Base-by-base conservation (phyloP, 1,284 basidiomycete genomes). In the Limonomyces culmigenus region DNA sequence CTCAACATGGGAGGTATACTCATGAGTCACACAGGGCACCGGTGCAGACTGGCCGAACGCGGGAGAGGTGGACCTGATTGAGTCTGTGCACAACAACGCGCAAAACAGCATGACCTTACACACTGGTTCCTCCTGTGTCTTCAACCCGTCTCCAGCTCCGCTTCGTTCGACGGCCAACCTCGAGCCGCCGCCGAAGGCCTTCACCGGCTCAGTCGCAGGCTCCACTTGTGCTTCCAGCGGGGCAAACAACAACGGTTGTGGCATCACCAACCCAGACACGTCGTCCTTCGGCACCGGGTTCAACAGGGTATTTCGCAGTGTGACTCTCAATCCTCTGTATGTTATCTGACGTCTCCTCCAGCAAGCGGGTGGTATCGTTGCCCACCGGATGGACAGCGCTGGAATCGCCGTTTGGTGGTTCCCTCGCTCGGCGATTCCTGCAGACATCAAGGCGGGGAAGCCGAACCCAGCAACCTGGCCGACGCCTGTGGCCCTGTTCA, bases 401-500 rank as follows among this genome's bases (percentile, higher is more conserved):
- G 85, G 80, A 4, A 74, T 93, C 52, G 66, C 61, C 35, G 65
- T 89, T 33, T 93, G 84, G 80, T 72, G 70, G 50, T 88, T 87
- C 62, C 45, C 67, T 19, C 68, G 86, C 29, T 48, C 47, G 19
- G 50, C 60, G 5, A 74, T 91, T 36, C 88, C 88, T 2, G 34
- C 43, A 4, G 85, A 92, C 52, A 74, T 91, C 51, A 58, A 55
- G 3, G 50, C 50, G 12, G 53, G 62, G 36, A 52, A 45, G 13
- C 86, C 83, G 1, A 53, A 70, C 39, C 84, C 85, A 1, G 47
- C 56, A 8, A 52, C 47, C 3, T 91, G 86, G 86, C 71, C 73
- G 10, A 51, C 52, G 10, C 83, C 86, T 4, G 58, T 53, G 16
- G 85, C 80, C 8, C 62, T 65, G 42, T 89, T 70, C 63, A 66